Percentiles rank a stretch among this genome's conserved stretches.
phyloP scores from a whole-genome alignment of 2,329 filamentous ascomycete species.

The Diaporthe citrichinensis region DNA sequence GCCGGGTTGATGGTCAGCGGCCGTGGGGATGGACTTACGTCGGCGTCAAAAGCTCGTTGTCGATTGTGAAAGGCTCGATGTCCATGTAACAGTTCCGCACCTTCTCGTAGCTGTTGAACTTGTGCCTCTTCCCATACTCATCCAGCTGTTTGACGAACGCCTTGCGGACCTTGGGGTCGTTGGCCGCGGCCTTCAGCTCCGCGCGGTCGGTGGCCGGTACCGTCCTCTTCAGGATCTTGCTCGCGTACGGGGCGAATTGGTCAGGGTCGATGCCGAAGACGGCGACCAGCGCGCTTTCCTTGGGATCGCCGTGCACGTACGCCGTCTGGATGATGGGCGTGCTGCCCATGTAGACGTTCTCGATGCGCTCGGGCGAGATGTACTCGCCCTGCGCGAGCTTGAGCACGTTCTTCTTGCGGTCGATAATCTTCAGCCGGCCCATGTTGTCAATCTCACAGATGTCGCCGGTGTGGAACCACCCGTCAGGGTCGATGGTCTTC shows the following conservation, averaged over 20 bases:
- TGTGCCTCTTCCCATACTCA: conserved; percentile 82
- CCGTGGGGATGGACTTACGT: conserved; percentile 74
- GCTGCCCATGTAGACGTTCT: conserved; percentile 92
- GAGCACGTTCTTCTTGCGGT: conserved; percentile 98
- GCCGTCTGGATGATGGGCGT: conserved; percentile 83
- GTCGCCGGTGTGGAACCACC: conserved; percentile 98
- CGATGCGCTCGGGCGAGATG: conserved; percentile 95
- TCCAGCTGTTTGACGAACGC: conserved; percentile 86
- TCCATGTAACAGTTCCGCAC: conserved; percentile 82
- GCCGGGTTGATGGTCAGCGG: not conserved
- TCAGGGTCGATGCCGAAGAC: conserved; percentile 92
- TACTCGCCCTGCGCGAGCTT: conserved; percentile 99
- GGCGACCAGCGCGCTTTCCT: conserved; percentile 85
- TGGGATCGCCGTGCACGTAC: conserved; percentile 91
- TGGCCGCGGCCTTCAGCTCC: conserved; percentile 76
- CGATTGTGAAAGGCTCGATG: conserved; percentile 91
- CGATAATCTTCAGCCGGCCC: conserved; percentile 92
- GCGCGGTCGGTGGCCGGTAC: conserved; percentile 75
- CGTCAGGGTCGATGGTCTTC: conserved; percentile 86
- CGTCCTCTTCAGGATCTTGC: conserved; percentile 78
- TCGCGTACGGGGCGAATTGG: conserved; percentile 84
- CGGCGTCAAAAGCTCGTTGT: conserved; percentile 90
- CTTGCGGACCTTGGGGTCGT: conserved; percentile 78
- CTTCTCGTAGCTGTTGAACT: conserved; percentile 93
- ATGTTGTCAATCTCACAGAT: conserved; percentile 87